Percentiles rank a stretch among this genome's conserved stretches.
Conservation (phyloP, 805 yeast species). For the Starmerella floricola region DNA sequence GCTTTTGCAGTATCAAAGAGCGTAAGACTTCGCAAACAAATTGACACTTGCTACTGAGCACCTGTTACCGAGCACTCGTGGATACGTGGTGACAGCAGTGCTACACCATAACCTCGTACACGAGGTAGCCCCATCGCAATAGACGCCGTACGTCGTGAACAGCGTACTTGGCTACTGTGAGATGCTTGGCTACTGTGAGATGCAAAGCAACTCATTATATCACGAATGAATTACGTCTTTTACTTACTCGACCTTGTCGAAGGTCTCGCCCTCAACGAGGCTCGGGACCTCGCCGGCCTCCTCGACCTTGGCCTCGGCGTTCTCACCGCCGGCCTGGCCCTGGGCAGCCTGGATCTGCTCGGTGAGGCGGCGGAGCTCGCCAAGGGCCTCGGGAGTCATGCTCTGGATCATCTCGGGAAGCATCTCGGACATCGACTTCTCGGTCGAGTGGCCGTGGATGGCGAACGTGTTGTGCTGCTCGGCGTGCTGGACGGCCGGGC, state of each 20-base stretch:
- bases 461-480: constrained; percentile 84
- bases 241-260: constrained; percentile 49
- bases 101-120: too few species aligned
- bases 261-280: constrained; percentile 80
- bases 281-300: constrained; percentile 47
- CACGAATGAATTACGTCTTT: background rate
- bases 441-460: constrained; percentile 89
- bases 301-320: constrained; percentile 38
- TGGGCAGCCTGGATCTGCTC: constrained; percentile 62
- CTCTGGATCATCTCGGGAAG: constrained; percentile 91
- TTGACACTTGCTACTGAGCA: too few species aligned
- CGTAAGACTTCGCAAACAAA: too few species aligned
- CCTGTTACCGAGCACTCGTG: too few species aligned
- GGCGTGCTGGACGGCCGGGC: constrained; percentile 92
- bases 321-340: constrained; percentile 38
- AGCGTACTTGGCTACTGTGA: too few species aligned
- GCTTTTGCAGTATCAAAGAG: too few species aligned
- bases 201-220: too few species aligned
- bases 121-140: too few species aligned
- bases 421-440: constrained; percentile 81
- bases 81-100: too few species aligned
- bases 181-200: too few species aligned
- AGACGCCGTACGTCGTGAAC: too few species aligned
- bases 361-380: constrained; percentile 78
- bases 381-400: constrained; percentile 90